A percentile compares a stretch with the other conserved stretches of the same genome.
phyloP scores from a whole-genome alignment of 2,329 filamentous ascomycete species.

The Scortechinia acanthostroma region DNA sequence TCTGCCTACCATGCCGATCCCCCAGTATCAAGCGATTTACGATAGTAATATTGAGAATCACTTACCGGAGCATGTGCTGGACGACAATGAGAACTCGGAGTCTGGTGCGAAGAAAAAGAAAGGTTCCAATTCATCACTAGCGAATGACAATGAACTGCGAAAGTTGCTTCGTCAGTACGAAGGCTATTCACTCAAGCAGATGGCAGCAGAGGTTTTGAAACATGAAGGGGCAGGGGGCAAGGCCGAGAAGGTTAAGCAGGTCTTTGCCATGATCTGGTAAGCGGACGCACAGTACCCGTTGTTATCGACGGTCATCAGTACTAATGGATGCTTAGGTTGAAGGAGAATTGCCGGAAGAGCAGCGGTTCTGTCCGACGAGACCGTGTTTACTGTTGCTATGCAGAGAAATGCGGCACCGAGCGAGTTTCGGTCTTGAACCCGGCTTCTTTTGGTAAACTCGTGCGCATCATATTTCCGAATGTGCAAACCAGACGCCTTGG shows the following conservation, averaged over 20 bases:
- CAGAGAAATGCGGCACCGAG: slow-evolving; percentile 58
- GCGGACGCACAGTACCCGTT: slow-evolving; percentile 6
- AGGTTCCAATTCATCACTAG: slow-evolving; percentile 33
- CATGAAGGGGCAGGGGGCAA: slow-evolving; percentile 33
- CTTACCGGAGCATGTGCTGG: slow-evolving; percentile 24
- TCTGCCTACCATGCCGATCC: slow-evolving; percentile 15
- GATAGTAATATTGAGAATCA: slow-evolving; percentile 29
- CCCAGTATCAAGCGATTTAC: slow-evolving; percentile 27
- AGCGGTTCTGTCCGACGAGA: slow-evolving; percentile 50
- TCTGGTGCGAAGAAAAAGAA: slow-evolving; percentile 28
- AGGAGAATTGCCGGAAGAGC: slow-evolving; percentile 33
- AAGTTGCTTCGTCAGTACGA: slow-evolving; percentile 35
- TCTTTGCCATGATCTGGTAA: slow-evolving; percentile 49
- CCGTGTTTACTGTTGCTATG: slow-evolving; percentile 63
- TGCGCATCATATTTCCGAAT: slow-evolving; percentile 64
- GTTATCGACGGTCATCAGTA: not conserved
- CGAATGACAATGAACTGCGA: slow-evolving; percentile 36
- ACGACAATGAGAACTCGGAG: slow-evolving; percentile 31
- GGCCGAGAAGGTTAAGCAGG: slow-evolving; percentile 45
- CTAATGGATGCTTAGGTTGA: slow-evolving; percentile 22
- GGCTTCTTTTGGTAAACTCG: slow-evolving; percentile 65
- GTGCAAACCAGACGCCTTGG: slow-evolving; percentile 62
- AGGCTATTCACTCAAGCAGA: slow-evolving; percentile 31
- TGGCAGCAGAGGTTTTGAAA: slow-evolving; percentile 35
- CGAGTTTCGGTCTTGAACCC: slow-evolving; percentile 62